Conservation (phyloP, 352 stramenopile genomes). For the Vaucheria bursata region DNA sequence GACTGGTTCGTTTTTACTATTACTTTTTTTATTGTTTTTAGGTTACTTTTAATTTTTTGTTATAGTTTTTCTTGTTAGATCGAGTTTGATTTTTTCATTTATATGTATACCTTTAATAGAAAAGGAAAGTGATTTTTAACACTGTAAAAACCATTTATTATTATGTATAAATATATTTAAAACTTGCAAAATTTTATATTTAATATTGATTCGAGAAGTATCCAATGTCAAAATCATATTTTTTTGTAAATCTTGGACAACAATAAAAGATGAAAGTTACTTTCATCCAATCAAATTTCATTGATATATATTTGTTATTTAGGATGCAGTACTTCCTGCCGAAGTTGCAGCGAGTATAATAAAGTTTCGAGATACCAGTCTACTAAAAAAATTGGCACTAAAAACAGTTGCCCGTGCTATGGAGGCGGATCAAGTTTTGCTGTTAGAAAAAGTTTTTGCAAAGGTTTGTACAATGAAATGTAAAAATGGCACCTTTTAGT, state of each 20-base stretch:
- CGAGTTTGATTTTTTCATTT: too few species aligned
- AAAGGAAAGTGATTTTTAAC: neutral
- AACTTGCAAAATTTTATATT: neutral
- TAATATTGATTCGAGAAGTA: neutral
- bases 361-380: conserved; percentile 29
- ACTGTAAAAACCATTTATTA: neutral
- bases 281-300: neutral
- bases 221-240: neutral
- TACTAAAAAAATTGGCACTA: conserved; percentile 52
- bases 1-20: neutral
- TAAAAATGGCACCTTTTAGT: neutral
- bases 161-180: conserved; percentile 1
- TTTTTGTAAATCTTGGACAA: neutral
- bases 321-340: conserved; percentile 3
- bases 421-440: conserved; percentile 60
- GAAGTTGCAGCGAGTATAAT: conserved; percentile 21
- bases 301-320: neutral
- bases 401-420: conserved; percentile 61
- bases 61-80: neutral
- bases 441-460: conserved; percentile 61
- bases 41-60: neutral
- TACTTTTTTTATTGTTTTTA: neutral
- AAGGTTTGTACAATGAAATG: conserved; percentile 50
- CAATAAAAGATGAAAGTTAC: neutral
- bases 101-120: neutral